Percentiles rank a stretch among this genome's conserved stretches.
Conservation (phyloP, 257 asterid genomes). For the Nicotiana attenuata region DNA sequence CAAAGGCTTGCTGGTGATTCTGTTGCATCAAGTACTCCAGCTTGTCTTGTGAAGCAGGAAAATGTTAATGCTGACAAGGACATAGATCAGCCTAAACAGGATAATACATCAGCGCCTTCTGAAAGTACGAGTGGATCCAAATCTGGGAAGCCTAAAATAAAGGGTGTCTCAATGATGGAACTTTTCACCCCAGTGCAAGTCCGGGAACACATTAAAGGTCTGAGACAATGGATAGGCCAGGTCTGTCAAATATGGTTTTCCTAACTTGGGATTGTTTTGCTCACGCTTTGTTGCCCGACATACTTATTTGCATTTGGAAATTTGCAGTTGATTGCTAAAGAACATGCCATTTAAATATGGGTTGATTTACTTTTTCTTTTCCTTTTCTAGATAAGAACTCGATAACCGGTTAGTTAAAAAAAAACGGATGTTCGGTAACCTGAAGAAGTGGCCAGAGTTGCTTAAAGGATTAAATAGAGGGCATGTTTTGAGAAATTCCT, state of each 20-base stretch:
- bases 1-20: slow-evolving; percentile 43
- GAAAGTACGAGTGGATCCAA: slow-evolving; percentile 54
- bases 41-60: slow-evolving; percentile 41
- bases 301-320: neutral
- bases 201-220: slow-evolving; percentile 75
- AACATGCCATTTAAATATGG: neutral
- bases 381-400: neutral
- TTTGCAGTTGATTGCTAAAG: slow-evolving; percentile 2
- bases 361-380: neutral
- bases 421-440: neutral
- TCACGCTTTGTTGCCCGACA: neutral
- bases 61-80: slow-evolving; percentile 52
- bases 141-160: slow-evolving; percentile 90
- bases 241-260: slow-evolving; percentile 35
- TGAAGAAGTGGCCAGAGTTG: neutral
- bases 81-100: slow-evolving; percentile 46
- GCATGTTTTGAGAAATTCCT: neutral
- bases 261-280: neutral
- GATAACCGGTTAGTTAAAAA: neutral
- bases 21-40: slow-evolving; percentile 29
- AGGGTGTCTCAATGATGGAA: slow-evolving; percentile 91
- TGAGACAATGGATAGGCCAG: slow-evolving; percentile 98
- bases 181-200: slow-evolving; percentile 90
- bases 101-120: slow-evolving; percentile 36
- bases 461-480: slow-evolving; percentile 1